These are phyloP conservation scores for Trifolium subterraneum DNA, from an alignment of 306 rosid genomes.

Conservation along the genomic window DNA sequence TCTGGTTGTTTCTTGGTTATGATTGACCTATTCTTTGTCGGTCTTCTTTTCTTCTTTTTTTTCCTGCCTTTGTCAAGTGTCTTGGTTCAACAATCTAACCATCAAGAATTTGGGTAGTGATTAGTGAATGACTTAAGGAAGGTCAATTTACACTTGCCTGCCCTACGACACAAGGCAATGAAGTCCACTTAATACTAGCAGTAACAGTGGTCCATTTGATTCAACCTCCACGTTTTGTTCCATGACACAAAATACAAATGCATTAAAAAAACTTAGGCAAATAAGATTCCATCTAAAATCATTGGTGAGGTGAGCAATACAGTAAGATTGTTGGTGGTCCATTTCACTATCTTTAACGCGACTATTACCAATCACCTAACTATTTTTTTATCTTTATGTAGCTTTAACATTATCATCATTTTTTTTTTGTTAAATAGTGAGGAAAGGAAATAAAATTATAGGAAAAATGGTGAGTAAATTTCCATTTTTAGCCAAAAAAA, in stretches of 20 bases:
- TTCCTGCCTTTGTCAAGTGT: too few species aligned
- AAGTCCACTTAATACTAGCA: background rate
- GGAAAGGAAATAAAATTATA: background rate
- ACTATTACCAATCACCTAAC: constrained; percentile 23
- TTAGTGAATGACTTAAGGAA: background rate
- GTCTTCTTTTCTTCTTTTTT: too few species aligned
- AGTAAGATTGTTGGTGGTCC: constrained; percentile 10
- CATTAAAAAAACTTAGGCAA: background rate
- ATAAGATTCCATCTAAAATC: constrained; percentile 1
- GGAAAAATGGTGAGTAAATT: background rate
- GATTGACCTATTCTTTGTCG: too few species aligned
- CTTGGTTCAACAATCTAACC: background rate
- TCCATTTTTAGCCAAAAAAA: background rate
- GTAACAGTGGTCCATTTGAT: constrained; percentile 7
- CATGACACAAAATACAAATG: background rate
- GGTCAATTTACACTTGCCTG: constrained; percentile 3
- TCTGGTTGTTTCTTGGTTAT: too few species aligned
- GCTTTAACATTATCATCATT: background rate
- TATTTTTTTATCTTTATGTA: background rate
- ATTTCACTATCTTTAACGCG: background rate
- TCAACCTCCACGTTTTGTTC: background rate
- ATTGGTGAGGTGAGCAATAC: background rate
- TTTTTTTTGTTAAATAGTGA: background rate
- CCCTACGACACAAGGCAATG: background rate
- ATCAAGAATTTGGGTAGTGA: background rate